Base-by-base conservation (phyloP, 2,329 filamentous ascomycete genomes). In the Aspergillaceae sp. region DNA sequence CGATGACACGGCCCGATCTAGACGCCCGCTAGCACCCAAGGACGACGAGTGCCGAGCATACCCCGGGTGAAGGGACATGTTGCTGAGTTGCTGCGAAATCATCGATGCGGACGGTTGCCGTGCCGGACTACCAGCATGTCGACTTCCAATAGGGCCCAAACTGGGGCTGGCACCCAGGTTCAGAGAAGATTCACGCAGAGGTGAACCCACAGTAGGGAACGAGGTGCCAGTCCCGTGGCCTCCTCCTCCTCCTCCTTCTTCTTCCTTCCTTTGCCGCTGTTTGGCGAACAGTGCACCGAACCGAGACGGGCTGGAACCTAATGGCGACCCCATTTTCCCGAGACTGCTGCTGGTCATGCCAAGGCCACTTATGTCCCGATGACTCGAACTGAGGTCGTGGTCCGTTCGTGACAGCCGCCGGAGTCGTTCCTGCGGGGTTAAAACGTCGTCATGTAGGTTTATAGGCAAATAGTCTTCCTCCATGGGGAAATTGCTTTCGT, bases 401-500 rank as follows among this genome's bases (percentile, higher is more conserved):
- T 80, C 77, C 9, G 76, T 77, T 40, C 78, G 73, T 8, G 79
- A 82, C 44, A 79, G 72, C 11, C 79, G 73, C 40, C 79, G 73
- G 61, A 77, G 73, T 56, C 75, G 76, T 56, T 81, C 78, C 53
- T 81, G 77, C 0, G 79, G 79, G 0, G 77, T 80, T 32, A 83
- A 71, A 9, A 83, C 72, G 57, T 84, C 73, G 53, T 84, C 80
- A 51, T 80, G 78, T 40, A 84, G 64, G 46, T 75, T 79, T 29
- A 75, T 85, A 0, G 91, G 92, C 7, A 97, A 75, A 58, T 92
- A 87, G 59, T 94, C 89, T 59, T 94, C 90, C 64, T 94, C 87
- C 57, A 92, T 91, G 29, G 84, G 79, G 58, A 94, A 92, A 46
- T 75, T 73, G 35, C 69, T 68, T 46, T 82, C 67, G 60, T 82